Conservation (phyloP, 73 alveolate genomes). For the Diophrys appendiculata region DNA sequence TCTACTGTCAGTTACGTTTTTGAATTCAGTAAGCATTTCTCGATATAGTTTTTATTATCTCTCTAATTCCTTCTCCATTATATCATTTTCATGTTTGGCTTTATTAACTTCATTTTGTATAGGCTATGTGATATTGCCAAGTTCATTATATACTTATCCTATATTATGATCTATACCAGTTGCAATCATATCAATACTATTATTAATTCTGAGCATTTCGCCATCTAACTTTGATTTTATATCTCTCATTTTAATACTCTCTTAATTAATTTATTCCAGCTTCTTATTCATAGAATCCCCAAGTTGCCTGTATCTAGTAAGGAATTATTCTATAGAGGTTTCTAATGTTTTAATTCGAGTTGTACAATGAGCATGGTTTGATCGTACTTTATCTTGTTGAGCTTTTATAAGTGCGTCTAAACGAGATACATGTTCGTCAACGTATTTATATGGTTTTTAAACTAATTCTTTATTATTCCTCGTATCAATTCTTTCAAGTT, state of each 20-base stretch:
- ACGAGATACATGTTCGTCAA: neutral
- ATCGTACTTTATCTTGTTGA: neutral
- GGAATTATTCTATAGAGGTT: neutral
- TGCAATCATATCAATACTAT: neutral
- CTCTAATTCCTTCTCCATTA: neutral
- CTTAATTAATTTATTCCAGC: neutral
- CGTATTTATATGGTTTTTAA: conserved; percentile 3
- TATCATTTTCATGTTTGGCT: neutral
- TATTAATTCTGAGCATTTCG: neutral
- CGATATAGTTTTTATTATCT: neutral
- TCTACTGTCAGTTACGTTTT: no score
- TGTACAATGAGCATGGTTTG: neutral
- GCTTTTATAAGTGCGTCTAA: neutral
- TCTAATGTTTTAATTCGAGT: neutral
- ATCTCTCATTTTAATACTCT: neutral
- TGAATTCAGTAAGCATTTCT: neutral
- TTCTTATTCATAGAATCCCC: neutral
- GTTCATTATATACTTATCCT: neutral
- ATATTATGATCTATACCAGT: neutral
- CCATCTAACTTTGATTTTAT: neutral
- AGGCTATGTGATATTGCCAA: neutral
- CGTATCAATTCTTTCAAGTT: conserved; percentile 28
- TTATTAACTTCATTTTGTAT: neutral
- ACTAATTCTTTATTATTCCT: conserved; percentile 2
- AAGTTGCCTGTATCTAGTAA: neutral